phyloP scores from a whole-genome alignment of 257 asterid species.

The Nyctanthes arbortristis region DNA sequence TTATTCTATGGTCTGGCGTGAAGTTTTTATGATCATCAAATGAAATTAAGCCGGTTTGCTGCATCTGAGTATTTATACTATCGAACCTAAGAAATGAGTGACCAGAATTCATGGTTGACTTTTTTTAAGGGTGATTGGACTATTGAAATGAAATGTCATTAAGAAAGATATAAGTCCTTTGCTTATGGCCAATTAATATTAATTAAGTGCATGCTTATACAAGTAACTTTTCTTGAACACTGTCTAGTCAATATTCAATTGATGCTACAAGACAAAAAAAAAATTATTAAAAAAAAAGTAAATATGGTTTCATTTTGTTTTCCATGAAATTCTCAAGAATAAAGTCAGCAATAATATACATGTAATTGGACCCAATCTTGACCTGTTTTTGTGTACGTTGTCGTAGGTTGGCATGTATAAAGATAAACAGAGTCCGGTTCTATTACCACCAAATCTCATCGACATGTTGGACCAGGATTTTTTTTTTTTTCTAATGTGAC shows the following conservation, averaged over 20 bases:
- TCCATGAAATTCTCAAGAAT: neutral
- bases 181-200: slow-evolving; percentile 4
- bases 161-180: slow-evolving; percentile 6
- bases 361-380: neutral
- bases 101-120: slow-evolving; percentile 48
- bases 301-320: too few relatives aligned
- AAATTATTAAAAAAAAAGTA: too few relatives aligned
- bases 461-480: too few relatives aligned
- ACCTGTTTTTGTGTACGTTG: neutral
- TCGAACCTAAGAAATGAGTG: slow-evolving; percentile 8
- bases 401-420: neutral
- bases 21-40: neutral
- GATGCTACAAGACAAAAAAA: slow-evolving; percentile 33
- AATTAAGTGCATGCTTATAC: neutral
- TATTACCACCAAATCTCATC: too few relatives aligned
- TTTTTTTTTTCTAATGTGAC: too few relatives aligned
- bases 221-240: slow-evolving; percentile 24
- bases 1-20: neutral
- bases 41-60: slow-evolving; percentile 40
- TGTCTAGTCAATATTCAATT: slow-evolving; percentile 36
- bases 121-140: slow-evolving; percentile 36
- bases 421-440: too few relatives aligned
- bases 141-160: slow-evolving; percentile 23
- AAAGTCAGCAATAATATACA: neutral
- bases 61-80: slow-evolving; percentile 43